Percentiles rank a stretch among this genome's conserved stretches.
Conservation (phyloP, 1,284 basidiomycete species). For the Moniliella sp. region DNA sequence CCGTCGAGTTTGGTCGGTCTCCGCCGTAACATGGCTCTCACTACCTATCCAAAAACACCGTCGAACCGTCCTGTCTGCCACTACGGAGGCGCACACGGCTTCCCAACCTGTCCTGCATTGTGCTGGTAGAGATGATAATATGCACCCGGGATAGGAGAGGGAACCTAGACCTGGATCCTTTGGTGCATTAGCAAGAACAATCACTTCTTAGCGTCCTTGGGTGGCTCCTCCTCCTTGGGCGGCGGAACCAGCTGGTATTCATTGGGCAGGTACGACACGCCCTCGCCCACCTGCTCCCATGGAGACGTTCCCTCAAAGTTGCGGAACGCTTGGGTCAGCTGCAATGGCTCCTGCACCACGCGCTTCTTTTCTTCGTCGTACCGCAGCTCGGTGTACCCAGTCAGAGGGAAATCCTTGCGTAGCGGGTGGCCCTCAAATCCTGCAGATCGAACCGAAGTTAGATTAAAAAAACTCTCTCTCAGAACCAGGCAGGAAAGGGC, state of each 20-base stretch:
- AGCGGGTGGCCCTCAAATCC: constrained; percentile 94
- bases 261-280: constrained; percentile 46
- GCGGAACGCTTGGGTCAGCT: constrained; percentile 91
- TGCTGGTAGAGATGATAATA: too few relatives aligned
- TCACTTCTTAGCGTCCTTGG: too few relatives aligned
- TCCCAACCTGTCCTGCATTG: too few relatives aligned
- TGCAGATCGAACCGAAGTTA: too few relatives aligned
- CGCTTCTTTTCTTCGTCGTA: constrained; percentile 98
- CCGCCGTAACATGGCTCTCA: too few relatives aligned
- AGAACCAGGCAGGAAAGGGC: constrained; percentile 11
- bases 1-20: too few relatives aligned
- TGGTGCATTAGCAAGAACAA: too few relatives aligned
- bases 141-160: too few relatives aligned
- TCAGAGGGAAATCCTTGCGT: constrained; percentile 90
- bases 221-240: constrained; percentile 32
- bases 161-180: too few relatives aligned
- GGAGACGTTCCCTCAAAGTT: constrained; percentile 96
- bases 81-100: too few relatives aligned
- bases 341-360: constrained; percentile 89
- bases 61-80: too few relatives aligned
- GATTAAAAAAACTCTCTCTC: not conserved
- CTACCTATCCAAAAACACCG: too few relatives aligned
- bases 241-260: constrained; percentile 36
- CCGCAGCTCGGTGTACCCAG: constrained; percentile 86
- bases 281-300: constrained; percentile 88